Evolutionary conservation across 352 stramenopile species (phyloP).

Genomic region (Globisporangium uncinulatum): DNA sequence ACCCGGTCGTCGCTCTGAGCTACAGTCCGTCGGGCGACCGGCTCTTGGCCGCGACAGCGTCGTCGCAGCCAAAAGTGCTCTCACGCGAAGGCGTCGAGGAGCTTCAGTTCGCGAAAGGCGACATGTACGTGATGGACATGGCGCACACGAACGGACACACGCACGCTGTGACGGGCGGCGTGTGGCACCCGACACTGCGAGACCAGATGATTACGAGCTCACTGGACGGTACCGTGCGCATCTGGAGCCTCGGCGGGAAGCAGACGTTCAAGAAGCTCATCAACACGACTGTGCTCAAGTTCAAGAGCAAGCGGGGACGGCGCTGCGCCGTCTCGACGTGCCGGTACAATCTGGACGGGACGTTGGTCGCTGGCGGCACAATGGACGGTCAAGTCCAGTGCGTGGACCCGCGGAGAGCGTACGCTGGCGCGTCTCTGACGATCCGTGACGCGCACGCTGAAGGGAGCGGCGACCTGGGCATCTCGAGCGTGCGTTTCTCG

Average conservation of each 20-base stretch:
- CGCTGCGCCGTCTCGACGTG: slow-evolving; percentile 72
- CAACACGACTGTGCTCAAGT: slow-evolving; percentile 78
- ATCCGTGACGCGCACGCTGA: slow-evolving; percentile 70
- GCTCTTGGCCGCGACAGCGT: slow-evolving; percentile 59
- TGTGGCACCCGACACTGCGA: slow-evolving; percentile 61
- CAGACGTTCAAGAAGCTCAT: slow-evolving; percentile 70
- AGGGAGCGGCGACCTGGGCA: slow-evolving; percentile 56
- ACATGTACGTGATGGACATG: slow-evolving; percentile 89
- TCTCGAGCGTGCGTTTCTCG: slow-evolving; percentile 75
- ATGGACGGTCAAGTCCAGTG: slow-evolving; percentile 80
- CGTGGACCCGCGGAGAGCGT: slow-evolving; percentile 67
- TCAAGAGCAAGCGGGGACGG: slow-evolving; percentile 72
- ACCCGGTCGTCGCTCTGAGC: slow-evolving; percentile 69
- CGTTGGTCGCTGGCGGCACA: slow-evolving; percentile 52
- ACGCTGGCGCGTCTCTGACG: slow-evolving; percentile 51
- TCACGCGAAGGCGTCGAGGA: slow-evolving; percentile 74
- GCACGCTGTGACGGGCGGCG: slow-evolving; percentile 57
- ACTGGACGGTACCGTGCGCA: slow-evolving; percentile 69
- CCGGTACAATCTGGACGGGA: slow-evolving; percentile 57
- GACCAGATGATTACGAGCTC: slow-evolving; percentile 81
- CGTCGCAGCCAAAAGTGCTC: slow-evolving; percentile 73
- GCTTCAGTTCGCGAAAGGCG: slow-evolving; percentile 73
- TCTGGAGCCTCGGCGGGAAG: slow-evolving; percentile 73
- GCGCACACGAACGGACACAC: slow-evolving; percentile 79
- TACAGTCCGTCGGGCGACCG: slow-evolving; percentile 79